Percentiles rank a stretch among this genome's conserved stretches.
These are phyloP conservation scores for Hansenula lynferdii DNA, from an alignment of 1,139 yeast species.

Conservation along the genomic window DNA sequence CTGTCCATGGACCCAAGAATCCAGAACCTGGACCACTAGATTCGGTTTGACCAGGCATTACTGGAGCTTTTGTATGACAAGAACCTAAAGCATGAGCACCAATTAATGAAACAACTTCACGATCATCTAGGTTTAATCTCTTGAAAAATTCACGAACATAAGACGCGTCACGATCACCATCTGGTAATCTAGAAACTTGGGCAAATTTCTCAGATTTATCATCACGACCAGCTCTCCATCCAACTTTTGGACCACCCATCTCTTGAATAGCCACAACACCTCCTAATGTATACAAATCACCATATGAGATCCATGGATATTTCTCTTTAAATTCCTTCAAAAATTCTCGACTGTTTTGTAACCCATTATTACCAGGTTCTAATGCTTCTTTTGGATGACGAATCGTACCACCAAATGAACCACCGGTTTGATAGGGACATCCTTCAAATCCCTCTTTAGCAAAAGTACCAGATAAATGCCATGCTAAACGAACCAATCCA, in stretches of 20 bases:
- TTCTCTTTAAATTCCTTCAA: slow-evolving; percentile 53
- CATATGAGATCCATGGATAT: slow-evolving; percentile 77
- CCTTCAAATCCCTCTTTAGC: slow-evolving; percentile 41
- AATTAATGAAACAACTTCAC: slow-evolving; percentile 79
- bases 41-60: slow-evolving; percentile 19
- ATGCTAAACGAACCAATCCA: slow-evolving; percentile 62
- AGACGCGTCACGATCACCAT: slow-evolving; percentile 63
- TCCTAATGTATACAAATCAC: slow-evolving; percentile 84
- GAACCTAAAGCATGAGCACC: slow-evolving; percentile 88
- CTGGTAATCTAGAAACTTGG: slow-evolving; percentile 78
- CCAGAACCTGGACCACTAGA: slow-evolving; percentile 45
- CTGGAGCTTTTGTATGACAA: slow-evolving; percentile 52
- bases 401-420: slow-evolving; percentile 85
- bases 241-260: slow-evolving; percentile 77
- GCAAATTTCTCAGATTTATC: slow-evolving; percentile 42
- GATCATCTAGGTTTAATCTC: slow-evolving; percentile 75
- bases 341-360: slow-evolving; percentile 61
- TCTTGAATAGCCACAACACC: slow-evolving; percentile 89
- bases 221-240: slow-evolving; percentile 83
- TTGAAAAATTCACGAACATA: slow-evolving; percentile 65
- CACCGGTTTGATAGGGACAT: slow-evolving; percentile 45
- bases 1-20: slow-evolving; percentile 95
- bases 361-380: slow-evolving; percentile 76
- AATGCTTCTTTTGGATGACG: slow-evolving; percentile 57
- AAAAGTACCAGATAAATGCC: slow-evolving; percentile 76